Conservation (phyloP, 208 protist species). For the Trypanosoma melophagium region DNA sequence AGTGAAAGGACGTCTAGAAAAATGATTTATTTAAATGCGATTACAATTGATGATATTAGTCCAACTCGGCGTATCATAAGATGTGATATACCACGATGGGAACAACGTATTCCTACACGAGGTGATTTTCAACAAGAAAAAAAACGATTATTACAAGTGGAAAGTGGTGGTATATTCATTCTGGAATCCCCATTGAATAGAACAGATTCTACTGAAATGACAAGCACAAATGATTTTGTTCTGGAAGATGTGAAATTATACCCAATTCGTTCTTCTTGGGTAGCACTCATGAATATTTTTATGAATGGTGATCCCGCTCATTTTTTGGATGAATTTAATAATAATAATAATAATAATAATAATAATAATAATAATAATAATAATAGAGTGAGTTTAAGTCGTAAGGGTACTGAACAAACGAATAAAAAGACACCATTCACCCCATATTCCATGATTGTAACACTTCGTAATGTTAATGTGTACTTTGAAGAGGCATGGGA, state of each 20-base stretch:
- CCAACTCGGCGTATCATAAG: slow-evolving; percentile 6
- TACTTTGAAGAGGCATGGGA: slow-evolving; percentile 28
- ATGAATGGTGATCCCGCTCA: too few relatives aligned
- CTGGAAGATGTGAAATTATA: slow-evolving; percentile 3
- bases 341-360: neutral
- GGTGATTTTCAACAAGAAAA: neutral
- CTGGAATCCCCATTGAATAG: neutral
- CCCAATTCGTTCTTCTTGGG: slow-evolving; percentile 5
- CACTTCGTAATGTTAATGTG: slow-evolving; percentile 6
- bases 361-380: slow-evolving; percentile 2
- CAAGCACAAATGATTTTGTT: neutral
- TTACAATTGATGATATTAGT: slow-evolving; percentile 24
- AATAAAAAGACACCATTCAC: neutral
- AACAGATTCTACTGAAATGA: neutral
- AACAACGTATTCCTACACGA: neutral
- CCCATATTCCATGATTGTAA: neutral
- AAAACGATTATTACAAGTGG: slow-evolving; percentile 10
- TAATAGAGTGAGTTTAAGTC: neutral
- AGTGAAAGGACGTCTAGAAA: neutral
- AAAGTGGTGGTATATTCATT: slow-evolving; percentile 13
- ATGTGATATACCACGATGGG: slow-evolving; percentile 20
- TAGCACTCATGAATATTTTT: neutral
- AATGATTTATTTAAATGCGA: slow-evolving; percentile 4
- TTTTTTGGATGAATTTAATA: too few relatives aligned
- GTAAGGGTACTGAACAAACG: neutral